These are phyloP conservation scores for Hypoxylon lienhwacheense DNA, from an alignment of 495 filamentous ascomycete genomes.

Conservation along the genomic window DNA sequence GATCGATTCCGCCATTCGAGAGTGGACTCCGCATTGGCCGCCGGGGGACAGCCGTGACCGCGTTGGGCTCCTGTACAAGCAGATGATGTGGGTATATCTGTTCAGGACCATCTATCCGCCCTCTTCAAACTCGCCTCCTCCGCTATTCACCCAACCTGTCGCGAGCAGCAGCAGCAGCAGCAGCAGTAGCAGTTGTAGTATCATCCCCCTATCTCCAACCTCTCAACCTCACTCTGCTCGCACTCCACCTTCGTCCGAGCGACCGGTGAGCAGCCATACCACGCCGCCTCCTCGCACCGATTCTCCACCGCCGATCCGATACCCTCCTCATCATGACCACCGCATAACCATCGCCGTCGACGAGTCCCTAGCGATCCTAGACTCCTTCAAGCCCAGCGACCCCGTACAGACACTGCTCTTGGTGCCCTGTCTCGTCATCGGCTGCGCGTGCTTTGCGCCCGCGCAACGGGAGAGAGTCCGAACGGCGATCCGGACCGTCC, in stretches of 20 bases:
- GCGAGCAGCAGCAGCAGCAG: no score
- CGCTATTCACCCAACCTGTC: constrained; percentile 28
- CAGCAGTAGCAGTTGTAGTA: no score
- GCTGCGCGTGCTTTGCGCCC: constrained; percentile 75
- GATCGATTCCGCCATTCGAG: constrained; percentile 74
- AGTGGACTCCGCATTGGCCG: constrained; percentile 73
- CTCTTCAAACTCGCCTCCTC: constrained; percentile 36
- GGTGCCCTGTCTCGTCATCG: constrained; percentile 85
- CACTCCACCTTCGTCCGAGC: constrained; percentile 31
- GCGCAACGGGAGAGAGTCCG: constrained; percentile 70
- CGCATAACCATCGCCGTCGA: constrained; percentile 77
- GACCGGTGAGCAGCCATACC: constrained; percentile 30
- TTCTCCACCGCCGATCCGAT: constrained; percentile 56
- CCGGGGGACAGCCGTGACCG: constrained; percentile 70
- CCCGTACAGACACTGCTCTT: constrained; percentile 76
- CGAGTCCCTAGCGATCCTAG: constrained; percentile 67
- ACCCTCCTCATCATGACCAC: constrained; percentile 51
- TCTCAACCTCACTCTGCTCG: constrained; percentile 48
- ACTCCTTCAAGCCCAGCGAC: constrained; percentile 60
- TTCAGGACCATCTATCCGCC: constrained; percentile 81
- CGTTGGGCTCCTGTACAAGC: constrained; percentile 81
- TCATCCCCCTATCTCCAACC: constrained; percentile 46
- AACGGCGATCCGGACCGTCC: constrained; percentile 67
- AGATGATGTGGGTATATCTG: constrained; percentile 89
- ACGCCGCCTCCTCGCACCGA: constrained; percentile 33